Conservation (phyloP, 139 green algal genomes). For the Diplosphaera chodatii region DNA sequence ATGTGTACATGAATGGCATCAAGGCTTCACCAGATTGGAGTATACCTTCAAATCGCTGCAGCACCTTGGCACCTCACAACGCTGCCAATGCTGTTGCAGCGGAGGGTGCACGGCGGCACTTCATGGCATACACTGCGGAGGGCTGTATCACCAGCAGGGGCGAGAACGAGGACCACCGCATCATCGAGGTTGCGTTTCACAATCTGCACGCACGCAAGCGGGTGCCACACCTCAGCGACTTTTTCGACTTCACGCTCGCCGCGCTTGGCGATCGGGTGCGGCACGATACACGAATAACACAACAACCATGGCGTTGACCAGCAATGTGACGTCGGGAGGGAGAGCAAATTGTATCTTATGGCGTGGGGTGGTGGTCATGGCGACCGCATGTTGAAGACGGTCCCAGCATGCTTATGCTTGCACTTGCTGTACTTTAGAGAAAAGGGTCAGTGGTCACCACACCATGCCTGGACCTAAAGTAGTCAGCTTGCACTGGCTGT, state of each 20-base stretch:
- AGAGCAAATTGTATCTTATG: too few species aligned
- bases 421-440: too few species aligned
- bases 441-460: background rate
- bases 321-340: too few species aligned
- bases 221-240: conserved; percentile 79
- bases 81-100: background rate
- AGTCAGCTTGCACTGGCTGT: background rate
- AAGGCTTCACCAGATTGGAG: background rate
- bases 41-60: background rate
- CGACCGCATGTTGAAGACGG: too few species aligned
- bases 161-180: conserved; percentile 39
- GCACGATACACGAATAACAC: too few species aligned
- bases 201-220: conserved; percentile 52
- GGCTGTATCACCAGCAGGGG: conserved; percentile 49
- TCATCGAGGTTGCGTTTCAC: conserved; percentile 73
- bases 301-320: too few species aligned
- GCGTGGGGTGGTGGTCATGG: too few species aligned
- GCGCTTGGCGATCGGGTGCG: conserved; percentile 44
- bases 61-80: background rate
- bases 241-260: conserved; percentile 68
- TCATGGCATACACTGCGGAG: conserved; percentile 68
- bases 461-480: too few species aligned
- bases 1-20: too few species aligned
- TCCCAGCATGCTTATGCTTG: too few species aligned
- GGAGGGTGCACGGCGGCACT: conserved; percentile 29